These are phyloP conservation scores for Calamus simplicifolius DNA, from an alignment of 176 grass and related monocot genomes.

Conservation along the genomic window DNA sequence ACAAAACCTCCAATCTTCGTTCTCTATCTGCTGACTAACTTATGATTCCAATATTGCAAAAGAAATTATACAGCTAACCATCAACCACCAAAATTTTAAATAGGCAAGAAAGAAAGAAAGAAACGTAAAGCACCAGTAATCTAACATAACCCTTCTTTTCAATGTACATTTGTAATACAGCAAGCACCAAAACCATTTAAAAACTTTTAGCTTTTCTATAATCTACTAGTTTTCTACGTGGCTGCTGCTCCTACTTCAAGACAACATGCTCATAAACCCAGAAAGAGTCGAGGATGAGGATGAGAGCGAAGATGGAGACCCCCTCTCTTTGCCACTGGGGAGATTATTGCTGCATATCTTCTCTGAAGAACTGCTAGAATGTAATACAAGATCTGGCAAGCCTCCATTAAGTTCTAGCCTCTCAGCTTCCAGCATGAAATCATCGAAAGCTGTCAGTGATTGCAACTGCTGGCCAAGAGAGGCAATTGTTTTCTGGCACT, in stretches of 20 bases:
- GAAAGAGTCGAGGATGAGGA: conserved; percentile 30
- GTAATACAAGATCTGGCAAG: conserved; percentile 17
- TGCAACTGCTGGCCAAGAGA: conserved; percentile 81
- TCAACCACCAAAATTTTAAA: too few species aligned
- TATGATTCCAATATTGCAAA: too few species aligned
- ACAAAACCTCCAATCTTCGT: too few species aligned
- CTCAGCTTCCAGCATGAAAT: conserved; percentile 14
- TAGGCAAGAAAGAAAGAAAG: too few species aligned
- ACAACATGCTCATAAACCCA: conserved; percentile 1
- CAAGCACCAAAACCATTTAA: too few species aligned
- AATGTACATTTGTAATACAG: too few species aligned
- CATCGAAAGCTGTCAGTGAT: conserved; percentile 61
- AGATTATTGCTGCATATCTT: neutral
- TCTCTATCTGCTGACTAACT: too few species aligned
- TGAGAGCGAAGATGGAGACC: neutral
- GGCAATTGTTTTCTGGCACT: conserved; percentile 96
- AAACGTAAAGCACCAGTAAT: too few species aligned
- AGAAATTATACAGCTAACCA: too few species aligned
- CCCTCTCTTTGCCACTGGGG: conserved; percentile 22
- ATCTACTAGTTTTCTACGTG: conserved; percentile 26
- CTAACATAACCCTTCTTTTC: too few species aligned
- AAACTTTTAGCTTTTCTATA: neutral
- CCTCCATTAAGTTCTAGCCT: conserved; percentile 19
- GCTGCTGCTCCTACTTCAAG: conserved; percentile 23
- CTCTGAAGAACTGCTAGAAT: neutral